Base-by-base conservation (phyloP, 805 yeast genomes). In the Pachysolen tannophilus region DNA sequence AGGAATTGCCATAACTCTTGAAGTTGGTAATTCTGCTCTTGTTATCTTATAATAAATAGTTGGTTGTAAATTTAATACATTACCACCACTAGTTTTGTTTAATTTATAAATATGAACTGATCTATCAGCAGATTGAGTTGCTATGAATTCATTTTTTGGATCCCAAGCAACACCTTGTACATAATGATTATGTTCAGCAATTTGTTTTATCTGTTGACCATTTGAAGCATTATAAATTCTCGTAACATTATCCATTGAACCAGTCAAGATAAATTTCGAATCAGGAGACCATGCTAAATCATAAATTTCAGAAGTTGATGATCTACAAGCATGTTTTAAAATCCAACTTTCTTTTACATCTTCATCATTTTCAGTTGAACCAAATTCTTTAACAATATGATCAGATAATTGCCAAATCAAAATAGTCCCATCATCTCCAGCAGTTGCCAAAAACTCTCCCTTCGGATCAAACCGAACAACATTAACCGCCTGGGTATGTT, bases 161-260 rank as follows among this genome's bases (percentile, higher is more conserved):
- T 92, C 98, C 97, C 97, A 92, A 0, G 82, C 67, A 5, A 92
- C 90, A 3, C 99, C 99, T 57, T 92, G 99, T 3, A 92, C 94
- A 47, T 85, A 90, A 55, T 88, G 95, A 31, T 65, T 63, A 56
- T 92, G 97, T 39, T 82, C 85, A 5, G 74, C 73, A 40, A 79
- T 63, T 44, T 75, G 80, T 19, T 64, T 55, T 1, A 81, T 61
- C 44, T 76, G 70, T 20, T 63, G 60, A 0, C 90, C 92, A 2
- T 67, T 67, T 1, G 53, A 48, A 4, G 71, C 73, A 42, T 70
- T 69, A 48, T 78, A 85, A 0, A 90, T 67, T 31, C 95, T 64
- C 8, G 87, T 72, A 6, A 76, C 66, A 48, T 86, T 85, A 57
- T 92, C 97, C 85, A 90, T 86, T 11, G 94, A 79, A 1, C 95